phyloP scores from a whole-genome alignment of 768 basidiomycete genomes.

The Leucosporidium creatinivorum region DNA sequence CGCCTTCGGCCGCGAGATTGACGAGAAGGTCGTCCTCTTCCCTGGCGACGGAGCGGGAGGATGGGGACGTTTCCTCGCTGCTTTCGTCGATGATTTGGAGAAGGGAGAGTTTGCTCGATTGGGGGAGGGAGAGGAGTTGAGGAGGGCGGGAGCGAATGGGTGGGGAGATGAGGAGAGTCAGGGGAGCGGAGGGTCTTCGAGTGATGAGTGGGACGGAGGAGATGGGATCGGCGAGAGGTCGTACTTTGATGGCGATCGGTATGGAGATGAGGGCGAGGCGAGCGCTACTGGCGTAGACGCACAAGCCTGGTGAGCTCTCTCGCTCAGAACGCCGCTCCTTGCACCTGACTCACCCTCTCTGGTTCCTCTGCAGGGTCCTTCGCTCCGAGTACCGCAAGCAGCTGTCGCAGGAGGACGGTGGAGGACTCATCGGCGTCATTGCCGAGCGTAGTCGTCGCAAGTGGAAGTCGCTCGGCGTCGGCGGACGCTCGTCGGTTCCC shows the following conservation, averaged over 20 bases:
- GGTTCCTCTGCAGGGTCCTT: constrained; percentile 5
- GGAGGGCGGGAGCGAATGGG: not conserved
- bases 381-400: constrained; percentile 16
- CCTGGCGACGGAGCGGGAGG: constrained; percentile 80
- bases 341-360: too few relatives aligned
- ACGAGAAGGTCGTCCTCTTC: constrained; percentile 93
- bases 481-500: not conserved
- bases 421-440: constrained; percentile 18
- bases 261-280: constrained; percentile 64
- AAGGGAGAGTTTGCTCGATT: constrained; percentile 56
- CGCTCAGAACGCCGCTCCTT: not conserved
- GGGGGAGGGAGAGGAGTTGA: constrained; percentile 6
- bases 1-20: constrained; percentile 97
- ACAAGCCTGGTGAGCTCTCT: constrained; percentile 17
- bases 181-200: constrained; percentile 46
- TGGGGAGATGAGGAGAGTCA: not conserved
- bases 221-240: constrained; percentile 78
- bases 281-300: constrained; percentile 43
- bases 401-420: not conserved
- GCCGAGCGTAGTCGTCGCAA: constrained; percentile 26
- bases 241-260: constrained; percentile 75
- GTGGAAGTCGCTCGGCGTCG: constrained; percentile 30
- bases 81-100: constrained; percentile 87
- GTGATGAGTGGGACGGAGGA: constrained; percentile 62
- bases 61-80: constrained; percentile 90